phyloP scores from a whole-genome alignment of 306 rosid species.

The Leucaena leucocephala region DNA sequence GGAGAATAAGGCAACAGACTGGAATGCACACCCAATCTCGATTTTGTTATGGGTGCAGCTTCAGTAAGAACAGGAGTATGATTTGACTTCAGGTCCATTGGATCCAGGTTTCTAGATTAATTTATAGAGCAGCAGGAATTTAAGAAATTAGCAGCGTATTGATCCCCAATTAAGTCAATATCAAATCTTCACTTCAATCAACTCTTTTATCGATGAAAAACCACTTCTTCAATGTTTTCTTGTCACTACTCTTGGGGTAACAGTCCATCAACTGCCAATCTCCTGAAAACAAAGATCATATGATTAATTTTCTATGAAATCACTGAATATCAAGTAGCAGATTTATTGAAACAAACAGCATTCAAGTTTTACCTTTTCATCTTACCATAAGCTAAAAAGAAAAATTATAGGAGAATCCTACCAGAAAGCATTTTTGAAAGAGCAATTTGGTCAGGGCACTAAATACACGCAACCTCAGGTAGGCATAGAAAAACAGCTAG shows the following conservation, averaged over 20 bases:
- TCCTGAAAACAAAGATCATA: constrained; percentile 56
- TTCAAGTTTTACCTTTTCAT: constrained; percentile 43
- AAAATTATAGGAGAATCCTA: constrained; percentile 24
- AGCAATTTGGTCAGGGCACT: constrained; percentile 13
- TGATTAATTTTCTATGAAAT: constrained; percentile 18
- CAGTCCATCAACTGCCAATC: constrained; percentile 73
- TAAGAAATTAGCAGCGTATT: constrained; percentile 23
- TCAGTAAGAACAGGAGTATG: constrained; percentile 85
- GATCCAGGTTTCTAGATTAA: constrained; percentile 63
- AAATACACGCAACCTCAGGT: constrained; percentile 18
- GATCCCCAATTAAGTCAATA: constrained; percentile 26
- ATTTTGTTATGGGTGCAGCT: constrained; percentile 65
- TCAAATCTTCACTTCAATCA: constrained; percentile 55
- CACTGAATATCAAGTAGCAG: constrained; percentile 26
- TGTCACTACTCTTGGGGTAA: constrained; percentile 61
- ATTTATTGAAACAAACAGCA: constrained; percentile 17
- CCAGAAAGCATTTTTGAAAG: constrained; percentile 24
- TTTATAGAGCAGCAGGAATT: constrained; percentile 32
- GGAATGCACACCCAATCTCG: constrained; percentile 67
- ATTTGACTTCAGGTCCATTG: constrained; percentile 92
- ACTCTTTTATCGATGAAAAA: constrained; percentile 82
- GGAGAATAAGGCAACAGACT: constrained; percentile 67
- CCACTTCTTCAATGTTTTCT: constrained; percentile 71
- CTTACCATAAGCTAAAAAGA: constrained; percentile 32
- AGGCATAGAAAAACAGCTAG: constrained; percentile 31